Percentiles rank a stretch among this genome's conserved stretches.
phyloP scores from a whole-genome alignment of 75 land plant species.

The Pinus albicaulis region DNA sequence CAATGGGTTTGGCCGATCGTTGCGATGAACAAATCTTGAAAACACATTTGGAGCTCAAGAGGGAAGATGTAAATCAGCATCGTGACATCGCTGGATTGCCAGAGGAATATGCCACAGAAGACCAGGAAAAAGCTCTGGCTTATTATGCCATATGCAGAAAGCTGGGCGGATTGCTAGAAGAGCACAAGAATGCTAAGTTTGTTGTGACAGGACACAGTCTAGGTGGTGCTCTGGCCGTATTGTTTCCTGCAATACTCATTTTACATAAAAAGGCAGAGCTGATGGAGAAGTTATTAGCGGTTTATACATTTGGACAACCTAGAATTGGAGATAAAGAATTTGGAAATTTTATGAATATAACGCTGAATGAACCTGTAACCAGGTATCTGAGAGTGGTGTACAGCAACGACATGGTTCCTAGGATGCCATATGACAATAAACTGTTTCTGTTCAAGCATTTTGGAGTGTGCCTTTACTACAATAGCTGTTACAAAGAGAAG shows the following conservation, averaged over 20 bases:
- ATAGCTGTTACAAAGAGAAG: neutral
- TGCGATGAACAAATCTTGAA: neutral
- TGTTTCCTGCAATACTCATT: constrained; percentile 29
- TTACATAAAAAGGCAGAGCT: constrained; percentile 13
- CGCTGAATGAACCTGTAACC: constrained; percentile 18
- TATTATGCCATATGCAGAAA: constrained; percentile 20
- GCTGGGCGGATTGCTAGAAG: constrained; percentile 13
- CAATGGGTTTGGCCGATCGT: constrained; percentile 19
- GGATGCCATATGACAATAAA: constrained; percentile 49
- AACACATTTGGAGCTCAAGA: neutral
- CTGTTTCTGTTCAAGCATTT: constrained; percentile 49
- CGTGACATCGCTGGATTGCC: constrained; percentile 2
- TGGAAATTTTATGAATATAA: constrained; percentile 30
- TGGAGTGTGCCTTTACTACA: constrained; percentile 42
- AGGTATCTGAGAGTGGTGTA: constrained; percentile 51
- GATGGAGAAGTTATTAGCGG: constrained; percentile 20
- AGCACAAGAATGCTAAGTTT: constrained; percentile 30
- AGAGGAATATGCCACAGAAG: neutral
- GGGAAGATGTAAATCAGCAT: neutral
- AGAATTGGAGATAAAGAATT: too few species aligned
- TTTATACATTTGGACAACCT: constrained; percentile 48
- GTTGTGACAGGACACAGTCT: constrained; percentile 42
- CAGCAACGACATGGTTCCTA: constrained; percentile 48
- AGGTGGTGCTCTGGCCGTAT: constrained; percentile 40
- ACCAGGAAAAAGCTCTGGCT: constrained; percentile 18